phyloP scores from a whole-genome alignment of 2,329 filamentous ascomycete genomes.

The Beauveria sp. region DNA sequence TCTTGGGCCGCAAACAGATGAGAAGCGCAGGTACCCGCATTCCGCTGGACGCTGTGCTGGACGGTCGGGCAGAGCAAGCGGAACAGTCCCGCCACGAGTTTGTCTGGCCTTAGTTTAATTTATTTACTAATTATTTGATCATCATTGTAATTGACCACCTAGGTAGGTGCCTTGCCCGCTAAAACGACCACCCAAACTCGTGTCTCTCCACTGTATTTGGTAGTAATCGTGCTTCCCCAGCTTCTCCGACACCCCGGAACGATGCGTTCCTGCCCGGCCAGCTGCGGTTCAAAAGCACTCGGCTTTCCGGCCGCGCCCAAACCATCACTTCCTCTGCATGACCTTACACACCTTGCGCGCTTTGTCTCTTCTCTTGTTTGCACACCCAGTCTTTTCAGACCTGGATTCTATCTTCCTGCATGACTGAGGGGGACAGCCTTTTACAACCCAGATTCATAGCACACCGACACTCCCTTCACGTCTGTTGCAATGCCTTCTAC shows the following conservation, averaged over 20 bases:
- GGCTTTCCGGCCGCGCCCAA: slow-evolving; percentile 6
- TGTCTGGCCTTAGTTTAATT: neutral
- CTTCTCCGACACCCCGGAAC: slow-evolving; percentile 2
- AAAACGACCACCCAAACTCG: neutral
- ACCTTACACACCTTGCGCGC: neutral
- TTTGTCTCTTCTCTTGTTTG: neutral
- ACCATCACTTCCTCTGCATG: neutral
- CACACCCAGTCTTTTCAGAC: neutral
- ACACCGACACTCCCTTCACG: neutral
- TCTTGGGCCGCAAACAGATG: neutral
- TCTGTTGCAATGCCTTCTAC: slow-evolving; percentile 40
- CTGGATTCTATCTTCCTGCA: neutral
- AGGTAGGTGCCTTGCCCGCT: neutral
- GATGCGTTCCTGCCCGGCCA: slow-evolving; percentile 6
- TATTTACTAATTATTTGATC: no score
- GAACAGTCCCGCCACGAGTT: slow-evolving; percentile 1
- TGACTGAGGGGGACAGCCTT: neutral
- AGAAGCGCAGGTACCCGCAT: neutral
- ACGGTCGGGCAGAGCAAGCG: neutral
- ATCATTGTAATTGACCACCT: neutral
- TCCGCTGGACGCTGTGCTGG: neutral
- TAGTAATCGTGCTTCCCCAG: slow-evolving; percentile 1
- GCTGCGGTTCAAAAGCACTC: slow-evolving; percentile 7
- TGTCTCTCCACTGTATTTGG: neutral
- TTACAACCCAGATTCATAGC: neutral